These are phyloP conservation scores for Penicillium waksmanii DNA, from an alignment of 495 filamentous ascomycete genomes.

Conservation along the genomic window DNA sequence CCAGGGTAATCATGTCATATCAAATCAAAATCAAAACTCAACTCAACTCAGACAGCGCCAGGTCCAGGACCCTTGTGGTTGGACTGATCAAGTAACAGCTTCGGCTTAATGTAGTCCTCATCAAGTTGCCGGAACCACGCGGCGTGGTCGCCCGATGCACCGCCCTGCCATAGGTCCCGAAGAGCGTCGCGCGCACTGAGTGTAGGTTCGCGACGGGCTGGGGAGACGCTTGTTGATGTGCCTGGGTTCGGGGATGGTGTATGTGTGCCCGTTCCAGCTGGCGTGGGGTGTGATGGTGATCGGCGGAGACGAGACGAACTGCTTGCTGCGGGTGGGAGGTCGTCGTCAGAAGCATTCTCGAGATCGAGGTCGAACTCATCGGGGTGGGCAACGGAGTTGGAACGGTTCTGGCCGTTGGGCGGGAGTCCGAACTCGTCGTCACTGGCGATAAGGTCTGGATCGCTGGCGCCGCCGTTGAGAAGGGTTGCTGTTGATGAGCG, in stretches of 20 bases:
- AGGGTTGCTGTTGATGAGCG: constrained; percentile 46
- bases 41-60: constrained; percentile 43
- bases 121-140: constrained; percentile 92
- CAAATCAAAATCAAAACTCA: too few species aligned
- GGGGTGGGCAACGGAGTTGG: constrained; percentile 61
- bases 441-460: constrained; percentile 48
- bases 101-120: constrained; percentile 96
- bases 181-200: constrained; percentile 66
- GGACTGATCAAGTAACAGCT: constrained; percentile 78
- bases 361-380: constrained; percentile 50
- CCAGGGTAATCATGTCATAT: constrained; percentile 15
- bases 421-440: constrained; percentile 57
- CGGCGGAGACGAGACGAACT: constrained; percentile 52
- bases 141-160: constrained; percentile 83
- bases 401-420: constrained; percentile 58
- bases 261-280: constrained; percentile 13
- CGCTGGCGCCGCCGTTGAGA: constrained; percentile 30
- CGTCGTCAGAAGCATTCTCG: constrained; percentile 50
- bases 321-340: constrained; percentile 52
- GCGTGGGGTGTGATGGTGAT: constrained; percentile 55
- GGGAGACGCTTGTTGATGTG: constrained; percentile 35
- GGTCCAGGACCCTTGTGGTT: constrained; percentile 49
- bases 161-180: constrained; percentile 68
- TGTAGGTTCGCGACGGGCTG: constrained; percentile 33
- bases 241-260: constrained; percentile 20